A percentile compares a stretch with the other conserved stretches of the same genome.
phyloP scores from a whole-genome alignment of 108 stramenopile species.

The Epithemia pelagica region DNA sequence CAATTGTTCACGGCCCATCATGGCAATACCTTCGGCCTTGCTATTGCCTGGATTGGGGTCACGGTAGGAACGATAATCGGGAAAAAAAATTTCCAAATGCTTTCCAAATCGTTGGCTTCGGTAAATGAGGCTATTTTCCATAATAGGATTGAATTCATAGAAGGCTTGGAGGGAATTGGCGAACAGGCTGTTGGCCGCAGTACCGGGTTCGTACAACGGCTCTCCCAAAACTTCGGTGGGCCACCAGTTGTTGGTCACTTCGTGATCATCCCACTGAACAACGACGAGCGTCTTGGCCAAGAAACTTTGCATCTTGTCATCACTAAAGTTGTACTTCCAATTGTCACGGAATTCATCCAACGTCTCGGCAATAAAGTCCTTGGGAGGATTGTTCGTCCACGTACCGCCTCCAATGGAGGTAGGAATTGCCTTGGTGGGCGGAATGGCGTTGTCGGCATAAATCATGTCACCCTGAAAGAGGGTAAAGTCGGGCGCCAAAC shows the following conservation, averaged over 20 bases:
- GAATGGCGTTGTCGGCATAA: constrained; percentile 31
- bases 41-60: not conserved
- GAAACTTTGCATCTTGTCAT: constrained; percentile 30
- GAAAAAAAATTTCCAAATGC: constrained; percentile 40
- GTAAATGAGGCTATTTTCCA: constrained; percentile 13
- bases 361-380: constrained; percentile 30
- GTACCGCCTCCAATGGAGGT: constrained; percentile 7
- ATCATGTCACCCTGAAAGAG: constrained; percentile 39
- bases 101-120: constrained; percentile 30
- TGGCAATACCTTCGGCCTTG: not conserved
- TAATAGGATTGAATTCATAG: constrained; percentile 27
- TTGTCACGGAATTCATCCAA: constrained; percentile 34
- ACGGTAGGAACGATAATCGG: constrained; percentile 34
- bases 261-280: constrained; percentile 44
- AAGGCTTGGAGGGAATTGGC: constrained; percentile 17
- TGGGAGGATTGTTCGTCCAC: constrained; percentile 27
- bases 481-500: constrained; percentile 34
- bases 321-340: constrained; percentile 41
- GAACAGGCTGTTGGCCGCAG: not conserved
- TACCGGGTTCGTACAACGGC: constrained; percentile 15
- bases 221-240: not conserved
- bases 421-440: constrained; percentile 14
- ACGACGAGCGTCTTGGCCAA: constrained; percentile 26
- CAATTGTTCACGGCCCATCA: constrained; percentile 34
- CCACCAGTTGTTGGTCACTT: constrained; percentile 34